Evolutionary conservation across 2,329 filamentous ascomycete species (phyloP).

Genomic region (Ramichloridium luteum): DNA sequence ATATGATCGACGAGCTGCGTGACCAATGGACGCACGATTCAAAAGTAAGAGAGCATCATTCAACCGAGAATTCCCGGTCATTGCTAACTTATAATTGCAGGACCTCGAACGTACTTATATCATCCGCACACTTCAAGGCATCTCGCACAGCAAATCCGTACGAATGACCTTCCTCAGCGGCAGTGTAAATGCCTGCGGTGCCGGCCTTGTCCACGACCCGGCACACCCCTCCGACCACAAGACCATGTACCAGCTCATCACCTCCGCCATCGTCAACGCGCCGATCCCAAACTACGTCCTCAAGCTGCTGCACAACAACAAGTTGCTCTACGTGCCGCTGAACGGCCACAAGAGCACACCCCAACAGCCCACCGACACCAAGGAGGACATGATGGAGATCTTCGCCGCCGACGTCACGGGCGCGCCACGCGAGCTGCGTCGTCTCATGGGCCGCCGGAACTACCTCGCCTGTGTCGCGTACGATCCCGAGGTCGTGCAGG

Average conservation of each 20-base stretch:
- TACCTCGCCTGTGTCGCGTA: conserved; percentile 91
- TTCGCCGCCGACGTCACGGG: conserved; percentile 90
- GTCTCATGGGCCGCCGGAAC: conserved; percentile 85
- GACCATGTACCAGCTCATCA: conserved; percentile 98
- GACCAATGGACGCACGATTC: conserved; percentile 98
- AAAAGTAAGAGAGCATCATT: conserved; percentile 45
- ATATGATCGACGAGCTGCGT: conserved; percentile 83
- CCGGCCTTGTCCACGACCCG: conserved; percentile 88
- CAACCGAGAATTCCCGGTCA: not conserved
- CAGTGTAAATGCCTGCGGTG: conserved; percentile 79
- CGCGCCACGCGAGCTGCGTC: conserved; percentile 68
- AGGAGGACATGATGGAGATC: conserved; percentile 99
- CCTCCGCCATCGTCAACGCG: conserved; percentile 80
- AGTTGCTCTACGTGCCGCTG: conserved; percentile 75
- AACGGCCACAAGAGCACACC: conserved; percentile 61
- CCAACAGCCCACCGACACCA: conserved; percentile 66
- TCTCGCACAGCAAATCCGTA: conserved; percentile 86
- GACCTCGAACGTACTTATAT: conserved; percentile 94
- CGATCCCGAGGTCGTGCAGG: conserved; percentile 65
- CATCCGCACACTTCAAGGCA: conserved; percentile 88
- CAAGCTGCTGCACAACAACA: conserved; percentile 91
- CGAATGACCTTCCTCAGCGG: conserved; percentile 96
- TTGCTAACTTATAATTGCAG: conserved; percentile 26
- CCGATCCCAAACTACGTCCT: conserved; percentile 77
- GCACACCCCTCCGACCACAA: conserved; percentile 87